Evolutionary conservation across 148 eudicot genomes (phyloP), one percentile per base, ranked within the genome.

Genomic region (Persicaria tinctoria): DNA sequence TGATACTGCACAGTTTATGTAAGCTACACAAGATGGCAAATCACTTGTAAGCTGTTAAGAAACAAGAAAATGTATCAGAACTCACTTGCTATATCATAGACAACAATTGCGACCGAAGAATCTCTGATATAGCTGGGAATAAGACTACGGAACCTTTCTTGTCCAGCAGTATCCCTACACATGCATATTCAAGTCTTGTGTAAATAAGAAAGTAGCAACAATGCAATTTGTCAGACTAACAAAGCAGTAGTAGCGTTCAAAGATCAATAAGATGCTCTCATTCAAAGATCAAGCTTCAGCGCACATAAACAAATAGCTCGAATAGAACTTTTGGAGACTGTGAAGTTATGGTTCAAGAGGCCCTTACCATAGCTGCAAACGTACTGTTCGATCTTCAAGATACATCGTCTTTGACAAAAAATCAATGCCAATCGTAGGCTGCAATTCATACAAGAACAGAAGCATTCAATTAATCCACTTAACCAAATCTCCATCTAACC

Each of bases 351-450:
- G 27, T 32, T 32, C 41, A 32, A 32, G 41, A 32, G 41, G 41
- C 3, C 41, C 41, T 59, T 83, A 87, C 93, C 93, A 89, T 59
- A 89, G 93, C 77, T 89, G 93, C 89, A 89, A 78, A 7, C 93
- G 91, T 44, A 89, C 89, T 32, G 91, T 89, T 78, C 93, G 89
- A 80, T 89, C 93, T 83, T 89, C 93, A 77, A 89, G 88, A 81
- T 89, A 89, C 93, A 89, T 89, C 46, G 93, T 89, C 81, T 89
- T 89, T n/a, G 93, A 89, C 79, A 89, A 72, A 75, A 89, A 89
- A 76, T 89, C 93, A 76, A 89, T 89, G 45, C 93, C 93, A 62
- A 89, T 87, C 27, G 93, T 89, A 44, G 93, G 91, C 93, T 89
- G 87, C 79, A 72, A 46, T 49, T 16, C 46, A 64, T 18, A 57